Percentiles rank a stretch among this genome's conserved stretches.
Evolutionary conservation across 73 alveolate genomes (phyloP).

Genomic region (Paramecium tetraurelia): DNA sequence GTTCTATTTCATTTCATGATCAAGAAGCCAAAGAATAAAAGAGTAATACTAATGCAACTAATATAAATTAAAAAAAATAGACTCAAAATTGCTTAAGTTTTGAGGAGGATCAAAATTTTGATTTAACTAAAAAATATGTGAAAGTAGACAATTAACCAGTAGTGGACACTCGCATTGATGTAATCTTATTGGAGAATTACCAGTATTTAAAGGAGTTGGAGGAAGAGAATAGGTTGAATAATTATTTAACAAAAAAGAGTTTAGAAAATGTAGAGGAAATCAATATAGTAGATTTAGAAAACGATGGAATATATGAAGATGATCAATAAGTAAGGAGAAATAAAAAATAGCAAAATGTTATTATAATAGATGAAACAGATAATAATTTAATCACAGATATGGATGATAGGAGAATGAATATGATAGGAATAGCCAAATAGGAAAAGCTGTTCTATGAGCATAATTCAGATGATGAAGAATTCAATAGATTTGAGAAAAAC

Average conservation of each 20-base stretch:
- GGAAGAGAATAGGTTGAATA: not conserved
- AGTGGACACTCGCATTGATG: not conserved
- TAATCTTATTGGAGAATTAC: not conserved
- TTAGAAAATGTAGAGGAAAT: not conserved
- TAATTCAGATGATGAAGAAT: conserved; percentile 6
- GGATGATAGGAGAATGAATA: not conserved
- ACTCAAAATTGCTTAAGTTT: not conserved
- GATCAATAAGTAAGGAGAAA: not conserved
- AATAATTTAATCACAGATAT: not conserved
- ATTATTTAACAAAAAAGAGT: not conserved
- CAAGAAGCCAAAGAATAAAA: not conserved
- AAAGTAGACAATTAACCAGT: not conserved
- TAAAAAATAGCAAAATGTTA: not conserved
- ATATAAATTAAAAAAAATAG: not conserved
- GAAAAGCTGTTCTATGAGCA: not conserved
- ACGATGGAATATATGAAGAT: not conserved
- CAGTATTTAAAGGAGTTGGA: not conserved
- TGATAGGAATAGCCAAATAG: conserved; percentile 10
- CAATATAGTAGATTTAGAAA: not conserved
- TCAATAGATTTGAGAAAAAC: not conserved
- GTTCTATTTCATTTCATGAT: not conserved
- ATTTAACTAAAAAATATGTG: not conserved
- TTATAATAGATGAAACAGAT: conserved; percentile 21
- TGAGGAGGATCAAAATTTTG: not conserved
- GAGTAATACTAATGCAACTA: not conserved